Conservation (phyloP, 2,329 filamentous ascomycete species). For the Xylaria digitata region DNA sequence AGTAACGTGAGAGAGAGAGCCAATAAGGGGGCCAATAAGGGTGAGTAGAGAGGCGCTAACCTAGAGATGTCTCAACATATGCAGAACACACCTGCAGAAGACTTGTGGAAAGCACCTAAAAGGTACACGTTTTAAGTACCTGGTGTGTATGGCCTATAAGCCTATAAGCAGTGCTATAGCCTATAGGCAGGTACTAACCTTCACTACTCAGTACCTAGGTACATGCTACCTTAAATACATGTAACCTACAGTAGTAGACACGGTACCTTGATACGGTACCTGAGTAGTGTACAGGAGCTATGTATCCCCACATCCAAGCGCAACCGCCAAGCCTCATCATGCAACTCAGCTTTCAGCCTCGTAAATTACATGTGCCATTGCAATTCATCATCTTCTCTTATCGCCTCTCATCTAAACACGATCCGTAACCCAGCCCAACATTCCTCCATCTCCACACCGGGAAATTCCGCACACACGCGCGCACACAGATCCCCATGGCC, state of each 20-base stretch:
- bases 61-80: neutral
- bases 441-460: neutral
- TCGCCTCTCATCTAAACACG: neutral
- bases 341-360: constrained; percentile 14
- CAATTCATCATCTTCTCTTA: neutral
- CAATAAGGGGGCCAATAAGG: constrained; percentile 5
- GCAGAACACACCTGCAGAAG: constrained; percentile 17
- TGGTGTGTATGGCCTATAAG: too few species aligned
- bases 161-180: too few species aligned
- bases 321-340: constrained; percentile 19
- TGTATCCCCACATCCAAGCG: constrained; percentile 17
- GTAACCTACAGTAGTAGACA: too few species aligned
- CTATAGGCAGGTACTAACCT: too few species aligned
- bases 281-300: too few species aligned
- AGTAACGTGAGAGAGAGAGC: neutral
- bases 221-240: too few species aligned
- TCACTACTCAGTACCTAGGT: too few species aligned
- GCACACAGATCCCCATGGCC: constrained; percentile 40
- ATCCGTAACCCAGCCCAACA: neutral
- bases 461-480: neutral
- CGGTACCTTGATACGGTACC: neutral
- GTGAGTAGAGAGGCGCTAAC: neutral
- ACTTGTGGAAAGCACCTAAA: neutral
- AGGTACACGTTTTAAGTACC: too few species aligned
- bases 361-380: neutral